Percentiles rank a stretch among this genome's conserved stretches.
phyloP scores from a whole-genome alignment of 306 rosid genomes.

The Amphicarpaea edgeworthii region DNA sequence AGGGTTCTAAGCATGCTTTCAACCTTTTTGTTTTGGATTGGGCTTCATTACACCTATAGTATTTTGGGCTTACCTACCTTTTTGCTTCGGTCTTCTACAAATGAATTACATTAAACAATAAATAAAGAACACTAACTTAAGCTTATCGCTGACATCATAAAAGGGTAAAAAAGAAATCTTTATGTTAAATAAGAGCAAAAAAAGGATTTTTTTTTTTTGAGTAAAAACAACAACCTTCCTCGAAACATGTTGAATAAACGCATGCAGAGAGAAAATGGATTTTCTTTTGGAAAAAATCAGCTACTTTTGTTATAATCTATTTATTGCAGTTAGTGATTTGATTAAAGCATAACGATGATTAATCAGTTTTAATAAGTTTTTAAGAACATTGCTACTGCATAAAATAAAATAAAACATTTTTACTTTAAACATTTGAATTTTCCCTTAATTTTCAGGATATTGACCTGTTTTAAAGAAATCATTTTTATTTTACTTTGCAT shows the following conservation, averaged over 20 bases:
- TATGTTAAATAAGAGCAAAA: too few species aligned
- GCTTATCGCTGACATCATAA: not conserved
- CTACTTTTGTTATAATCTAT: not conserved
- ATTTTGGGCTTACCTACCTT: not conserved
- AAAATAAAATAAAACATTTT: too few species aligned
- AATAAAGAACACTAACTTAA: too few species aligned
- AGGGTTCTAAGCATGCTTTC: not conserved
- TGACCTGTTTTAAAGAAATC: too few species aligned
- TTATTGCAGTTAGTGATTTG: not conserved
- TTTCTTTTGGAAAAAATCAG: not conserved
- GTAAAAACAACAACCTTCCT: too few species aligned
- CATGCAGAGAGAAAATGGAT: not conserved
- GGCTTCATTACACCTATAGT: not conserved
- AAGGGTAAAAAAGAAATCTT: not conserved
- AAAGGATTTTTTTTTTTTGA: too few species aligned
- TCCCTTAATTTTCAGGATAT: too few species aligned
- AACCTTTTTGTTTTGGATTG: not conserved
- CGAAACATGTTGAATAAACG: not conserved
- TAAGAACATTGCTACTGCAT: too few species aligned
- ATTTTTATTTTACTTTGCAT: too few species aligned
- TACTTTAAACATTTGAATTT: too few species aligned
- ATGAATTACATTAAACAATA: not conserved
- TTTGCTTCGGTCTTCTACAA: not conserved
- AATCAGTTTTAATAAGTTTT: too few species aligned
- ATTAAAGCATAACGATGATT: too few species aligned